phyloP scores from a whole-genome alignment of 208 protist genomes.

The Tritrichomonas foetus region DNA sequence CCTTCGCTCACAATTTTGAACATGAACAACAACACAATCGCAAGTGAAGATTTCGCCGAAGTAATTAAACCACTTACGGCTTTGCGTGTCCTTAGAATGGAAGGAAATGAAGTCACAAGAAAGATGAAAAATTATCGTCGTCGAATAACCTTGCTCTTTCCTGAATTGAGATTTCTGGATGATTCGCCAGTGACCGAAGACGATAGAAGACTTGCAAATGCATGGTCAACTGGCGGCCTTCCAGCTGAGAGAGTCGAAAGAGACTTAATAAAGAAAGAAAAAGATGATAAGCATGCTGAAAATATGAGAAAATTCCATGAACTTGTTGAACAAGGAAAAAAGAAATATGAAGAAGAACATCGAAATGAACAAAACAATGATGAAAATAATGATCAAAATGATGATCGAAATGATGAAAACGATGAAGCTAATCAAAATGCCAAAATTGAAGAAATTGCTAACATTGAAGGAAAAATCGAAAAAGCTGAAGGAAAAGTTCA shows the following conservation, averaged over 20 bases:
- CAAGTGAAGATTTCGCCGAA: slow-evolving; percentile 59
- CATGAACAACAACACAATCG: slow-evolving; percentile 75
- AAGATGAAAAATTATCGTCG: slow-evolving; percentile 69
- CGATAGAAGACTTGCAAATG: slow-evolving; percentile 48
- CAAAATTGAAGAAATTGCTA: too few species aligned
- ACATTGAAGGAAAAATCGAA: too few species aligned
- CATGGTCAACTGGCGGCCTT: slow-evolving; percentile 42
- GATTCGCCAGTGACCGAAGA: slow-evolving; percentile 56
- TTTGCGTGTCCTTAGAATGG: slow-evolving; percentile 68
- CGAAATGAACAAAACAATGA: too few species aligned
- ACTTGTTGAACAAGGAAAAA: too few species aligned
- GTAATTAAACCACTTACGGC: slow-evolving; percentile 68
- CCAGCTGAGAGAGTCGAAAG: slow-evolving; percentile 6
- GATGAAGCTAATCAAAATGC: too few species aligned
- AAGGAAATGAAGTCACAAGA: slow-evolving; percentile 68
- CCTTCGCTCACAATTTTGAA: slow-evolving; percentile 73
- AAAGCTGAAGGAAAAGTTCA: too few species aligned
- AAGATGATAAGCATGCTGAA: neutral
- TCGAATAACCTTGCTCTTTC: slow-evolving; percentile 56
- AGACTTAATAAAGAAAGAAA: slow-evolving; percentile 32
- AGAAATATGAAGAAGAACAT: too few species aligned
- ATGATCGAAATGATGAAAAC: too few species aligned
- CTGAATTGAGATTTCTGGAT: slow-evolving; percentile 56
- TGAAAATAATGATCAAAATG: too few species aligned
- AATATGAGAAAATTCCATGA: neutral